These are phyloP conservation scores for Diplodia seriata DNA, from an alignment of 2,329 filamentous ascomycete species.

Conservation along the genomic window DNA sequence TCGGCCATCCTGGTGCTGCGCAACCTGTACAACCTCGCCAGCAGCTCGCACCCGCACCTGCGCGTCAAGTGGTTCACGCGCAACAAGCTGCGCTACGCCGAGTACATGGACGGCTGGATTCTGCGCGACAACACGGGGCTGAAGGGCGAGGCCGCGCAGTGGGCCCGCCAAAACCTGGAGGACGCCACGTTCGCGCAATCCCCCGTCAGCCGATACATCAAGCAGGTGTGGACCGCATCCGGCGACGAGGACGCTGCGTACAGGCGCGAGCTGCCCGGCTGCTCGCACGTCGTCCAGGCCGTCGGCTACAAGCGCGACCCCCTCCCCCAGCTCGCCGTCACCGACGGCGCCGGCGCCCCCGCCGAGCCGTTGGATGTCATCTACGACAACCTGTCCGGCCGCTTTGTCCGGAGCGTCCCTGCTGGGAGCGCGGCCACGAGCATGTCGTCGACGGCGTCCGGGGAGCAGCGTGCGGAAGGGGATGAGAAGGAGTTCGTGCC, in stretches of 20 bases:
- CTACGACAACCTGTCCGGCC: slow-evolving; percentile 50
- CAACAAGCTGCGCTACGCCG: slow-evolving; percentile 66
- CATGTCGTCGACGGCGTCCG: slow-evolving; percentile 48
- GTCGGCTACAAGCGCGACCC: slow-evolving; percentile 63
- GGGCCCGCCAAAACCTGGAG: slow-evolving; percentile 64
- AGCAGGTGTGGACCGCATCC: slow-evolving; percentile 54
- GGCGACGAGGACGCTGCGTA: slow-evolving; percentile 57
- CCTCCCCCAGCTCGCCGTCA: slow-evolving; percentile 56
- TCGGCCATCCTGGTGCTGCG: slow-evolving; percentile 68
- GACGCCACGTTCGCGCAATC: slow-evolving; percentile 53
- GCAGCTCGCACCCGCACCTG: slow-evolving; percentile 59
- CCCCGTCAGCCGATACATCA: slow-evolving; percentile 25
- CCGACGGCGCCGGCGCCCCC: slow-evolving; percentile 41
- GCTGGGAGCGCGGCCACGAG: slow-evolving; percentile 49
- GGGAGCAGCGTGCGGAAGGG: slow-evolving; percentile 32
- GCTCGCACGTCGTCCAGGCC: slow-evolving; percentile 63
- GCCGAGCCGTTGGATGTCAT: slow-evolving; percentile 36
- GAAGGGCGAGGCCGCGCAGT: slow-evolving; percentile 66
- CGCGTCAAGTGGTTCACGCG: slow-evolving; percentile 68
- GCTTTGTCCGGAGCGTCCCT: slow-evolving; percentile 18
- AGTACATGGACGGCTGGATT: slow-evolving; percentile 69
- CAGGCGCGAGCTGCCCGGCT: slow-evolving; percentile 55
- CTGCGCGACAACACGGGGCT: slow-evolving; percentile 70
- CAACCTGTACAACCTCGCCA: slow-evolving; percentile 64
- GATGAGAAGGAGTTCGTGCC: slow-evolving; percentile 48